Evolutionary conservation across 2,329 filamentous ascomycete genomes (phyloP), one percentile per base, ranked within the genome.

Genomic region (Coniosporium tulheliwenetii): DNA sequence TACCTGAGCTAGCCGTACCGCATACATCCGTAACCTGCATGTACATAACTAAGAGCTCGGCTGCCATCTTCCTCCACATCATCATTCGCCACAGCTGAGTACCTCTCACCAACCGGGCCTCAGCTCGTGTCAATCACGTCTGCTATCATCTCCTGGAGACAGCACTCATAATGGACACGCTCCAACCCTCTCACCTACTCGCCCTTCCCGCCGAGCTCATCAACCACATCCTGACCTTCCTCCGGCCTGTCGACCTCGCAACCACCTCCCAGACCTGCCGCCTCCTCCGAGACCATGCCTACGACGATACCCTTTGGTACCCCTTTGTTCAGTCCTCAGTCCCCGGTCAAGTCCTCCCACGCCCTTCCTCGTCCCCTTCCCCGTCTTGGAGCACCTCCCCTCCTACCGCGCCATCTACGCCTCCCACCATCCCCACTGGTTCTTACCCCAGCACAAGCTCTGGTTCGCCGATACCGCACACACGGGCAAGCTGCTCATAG

Each of bases 381-480:
- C 19, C 19, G 7, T 26, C 19, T 4, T 26, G 19, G 19, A 0
- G 69, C 67, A 5, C 78, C 79, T 5, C 71, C 51, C 62, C 2
- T 77, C 69, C 16, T 94, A 79, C 59, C 75, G 74, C 43, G 70
- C 81, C 19, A 71, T 94, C 2, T 94, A 82, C 56, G 64, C 71
- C 35, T 70, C 77, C 14, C 82, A 91, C 55, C 73, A 91, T 47
- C 79, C 81, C 0, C 76, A 79, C 50, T 95, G 87, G 87, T 94
- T 93, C 52, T 66, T 95, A 1, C 70, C 83, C 0, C 76, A 73
- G 39, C 69, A 83, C 54, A 87, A 83, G 58, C 66, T 95, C 47
- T 95, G 87, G 87, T 89, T 94, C 53, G 74, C 77, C 44, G 85
- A 94, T 57, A 70, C 67, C 2, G 71, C 78, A 29, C 69, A 85